phyloP scores from a whole-genome alignment of 805 yeast genomes.

The Candida mattraensis region DNA sequence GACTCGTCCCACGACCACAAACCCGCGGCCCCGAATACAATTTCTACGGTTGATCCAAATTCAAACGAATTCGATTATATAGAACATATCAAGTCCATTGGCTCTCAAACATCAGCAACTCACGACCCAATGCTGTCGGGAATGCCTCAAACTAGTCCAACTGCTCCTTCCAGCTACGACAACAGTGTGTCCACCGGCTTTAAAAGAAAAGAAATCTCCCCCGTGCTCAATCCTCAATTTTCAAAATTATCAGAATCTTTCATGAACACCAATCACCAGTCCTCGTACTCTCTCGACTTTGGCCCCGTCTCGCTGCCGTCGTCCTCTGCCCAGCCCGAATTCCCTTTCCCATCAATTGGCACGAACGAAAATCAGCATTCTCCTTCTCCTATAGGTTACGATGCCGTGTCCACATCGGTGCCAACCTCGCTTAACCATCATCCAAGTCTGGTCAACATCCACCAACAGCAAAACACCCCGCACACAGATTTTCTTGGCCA shows the following conservation, averaged over 20 bases:
- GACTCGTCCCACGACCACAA: conserved; percentile 3
- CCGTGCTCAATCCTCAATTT: conserved; percentile 24
- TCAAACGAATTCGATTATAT: conserved; percentile 62
- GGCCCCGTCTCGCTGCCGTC: conserved; percentile 19
- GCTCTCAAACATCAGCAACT: conserved; percentile 24
- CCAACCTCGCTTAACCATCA: conserved; percentile 24
- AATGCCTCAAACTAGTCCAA: conserved; percentile 15
- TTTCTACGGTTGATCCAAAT: conserved; percentile 46
- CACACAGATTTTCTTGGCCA: conserved; percentile 10
- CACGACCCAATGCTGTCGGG: conserved; percentile 9
- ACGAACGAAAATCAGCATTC: conserved; percentile 12
- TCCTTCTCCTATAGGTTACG: conserved; percentile 25
- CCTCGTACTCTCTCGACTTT: conserved; percentile 19
- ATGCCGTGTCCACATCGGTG: conserved; percentile 21
- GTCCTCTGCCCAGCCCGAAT: conserved; percentile 15
- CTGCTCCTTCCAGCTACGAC: conserved; percentile 4
- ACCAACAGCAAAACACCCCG: conserved; percentile 7
- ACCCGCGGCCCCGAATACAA: too few relatives aligned
- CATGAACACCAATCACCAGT: conserved; percentile 7
- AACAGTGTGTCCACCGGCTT: conserved; percentile 11
- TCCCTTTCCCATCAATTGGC: conserved; percentile 7
- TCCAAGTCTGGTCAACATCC: conserved; percentile 24
- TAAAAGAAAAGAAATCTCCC: conserved; percentile 26
- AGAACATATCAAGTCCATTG: conserved; percentile 60
- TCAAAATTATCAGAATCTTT: conserved; percentile 32